These are phyloP conservation scores for Umbelopsis sp. DNA, from an alignment of 192 early-diverging fungal genomes.

Conservation along the genomic window DNA sequence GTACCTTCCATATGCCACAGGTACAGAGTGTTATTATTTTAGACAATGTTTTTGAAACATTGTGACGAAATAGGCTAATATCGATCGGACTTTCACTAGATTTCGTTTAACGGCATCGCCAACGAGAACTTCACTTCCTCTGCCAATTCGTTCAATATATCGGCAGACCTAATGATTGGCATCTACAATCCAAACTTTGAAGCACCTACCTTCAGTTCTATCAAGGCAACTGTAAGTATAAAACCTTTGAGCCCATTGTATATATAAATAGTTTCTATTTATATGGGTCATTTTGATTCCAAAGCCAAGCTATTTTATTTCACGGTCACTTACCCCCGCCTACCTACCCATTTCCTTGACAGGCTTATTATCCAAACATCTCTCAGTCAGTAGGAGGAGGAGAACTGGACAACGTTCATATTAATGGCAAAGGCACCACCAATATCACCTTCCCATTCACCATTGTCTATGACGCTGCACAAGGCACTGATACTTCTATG, in stretches of 20 bases:
- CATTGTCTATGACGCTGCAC: constrained; percentile 30
- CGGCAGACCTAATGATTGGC: constrained; percentile 18
- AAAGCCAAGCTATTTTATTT: constrained; percentile 13
- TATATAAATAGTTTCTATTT: background rate
- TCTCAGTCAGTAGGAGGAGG: constrained; percentile 51
- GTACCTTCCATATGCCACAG: constrained; percentile 47
- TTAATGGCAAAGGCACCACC: constrained; percentile 36
- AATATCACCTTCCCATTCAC: constrained; percentile 50
- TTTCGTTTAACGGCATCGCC: background rate
- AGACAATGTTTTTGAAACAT: background rate
- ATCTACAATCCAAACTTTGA: constrained; percentile 53
- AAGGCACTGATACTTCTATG: constrained; percentile 36
- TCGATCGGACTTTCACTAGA: background rate
- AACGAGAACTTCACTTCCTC: background rate
- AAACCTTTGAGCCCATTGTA: background rate
- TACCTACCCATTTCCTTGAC: background rate
- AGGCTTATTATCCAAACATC: constrained; percentile 56
- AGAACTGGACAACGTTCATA: constrained; percentile 39
- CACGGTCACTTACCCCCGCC: background rate
- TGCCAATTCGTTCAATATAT: background rate
- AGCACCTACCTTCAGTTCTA: constrained; percentile 46
- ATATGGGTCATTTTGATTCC: background rate
- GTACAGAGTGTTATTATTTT: constrained; percentile 11
- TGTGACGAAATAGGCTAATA: background rate
- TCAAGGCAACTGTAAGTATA: constrained; percentile 47